Percentiles rank a stretch among this genome's conserved stretches.
These are phyloP conservation scores for Botryotinia convoluta DNA, from an alignment of 2,329 filamentous ascomycete species.

Conservation along the genomic window DNA sequence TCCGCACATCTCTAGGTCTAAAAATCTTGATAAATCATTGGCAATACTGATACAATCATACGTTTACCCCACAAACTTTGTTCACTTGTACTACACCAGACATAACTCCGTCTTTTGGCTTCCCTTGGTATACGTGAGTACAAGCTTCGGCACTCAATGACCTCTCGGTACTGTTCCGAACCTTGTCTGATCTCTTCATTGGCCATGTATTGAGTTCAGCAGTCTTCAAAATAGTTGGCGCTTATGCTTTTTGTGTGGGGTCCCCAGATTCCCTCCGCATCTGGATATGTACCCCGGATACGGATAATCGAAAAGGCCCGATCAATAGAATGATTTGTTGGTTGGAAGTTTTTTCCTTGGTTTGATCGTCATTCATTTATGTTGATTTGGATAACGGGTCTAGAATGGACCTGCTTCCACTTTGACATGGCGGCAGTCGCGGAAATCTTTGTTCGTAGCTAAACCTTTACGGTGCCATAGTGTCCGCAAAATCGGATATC, in stretches of 20 bases:
- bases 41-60: neutral
- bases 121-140: neutral
- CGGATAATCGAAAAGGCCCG: slow-evolving; percentile 11
- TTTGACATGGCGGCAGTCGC: neutral
- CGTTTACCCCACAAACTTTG: neutral
- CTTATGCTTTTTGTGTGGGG: neutral
- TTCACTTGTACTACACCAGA: neutral
- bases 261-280: slow-evolving; percentile 11
- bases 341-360: neutral
- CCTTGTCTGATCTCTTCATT: neutral
- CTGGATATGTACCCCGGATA: slow-evolving; percentile 1
- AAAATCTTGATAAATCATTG: neutral
- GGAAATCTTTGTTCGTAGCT: neutral
- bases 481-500: neutral
- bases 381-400: neutral
- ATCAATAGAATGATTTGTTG: neutral
- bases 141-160: neutral
- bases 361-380: neutral
- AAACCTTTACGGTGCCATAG: neutral
- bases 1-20: neutral
- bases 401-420: neutral
- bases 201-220: neutral
- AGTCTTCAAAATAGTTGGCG: neutral
- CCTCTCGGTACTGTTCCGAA: slow-evolving; percentile 1
- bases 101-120: neutral